Conservation (phyloP, 176 grass and related monocot genomes). For the Aegilops sharonensis region DNA sequence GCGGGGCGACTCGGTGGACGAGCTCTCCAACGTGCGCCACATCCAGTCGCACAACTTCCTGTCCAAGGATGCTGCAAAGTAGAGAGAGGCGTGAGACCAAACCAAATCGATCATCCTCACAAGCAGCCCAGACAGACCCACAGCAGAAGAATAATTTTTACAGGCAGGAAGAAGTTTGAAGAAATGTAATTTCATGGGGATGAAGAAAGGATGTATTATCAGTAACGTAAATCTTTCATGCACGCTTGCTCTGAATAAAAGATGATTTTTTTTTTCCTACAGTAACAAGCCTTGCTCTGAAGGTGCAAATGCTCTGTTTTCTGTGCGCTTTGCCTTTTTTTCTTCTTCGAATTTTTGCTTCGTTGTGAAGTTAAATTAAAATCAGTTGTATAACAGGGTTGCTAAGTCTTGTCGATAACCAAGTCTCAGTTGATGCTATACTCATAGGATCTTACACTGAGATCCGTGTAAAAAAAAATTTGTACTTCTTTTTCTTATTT, state of each 20-base stretch:
- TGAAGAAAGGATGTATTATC: background rate
- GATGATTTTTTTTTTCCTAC: background rate
- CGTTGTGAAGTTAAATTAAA: too few relatives aligned
- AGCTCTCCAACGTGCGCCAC: conserved; percentile 56
- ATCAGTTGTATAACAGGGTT: too few relatives aligned
- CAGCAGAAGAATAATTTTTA: background rate
- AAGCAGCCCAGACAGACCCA: background rate
- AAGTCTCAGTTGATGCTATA: too few relatives aligned
- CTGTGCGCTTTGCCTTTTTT: too few relatives aligned
- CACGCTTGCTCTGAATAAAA: conserved; percentile 11
- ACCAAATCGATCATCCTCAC: background rate
- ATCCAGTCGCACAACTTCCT: conserved; percentile 51
- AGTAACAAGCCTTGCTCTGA: background rate
- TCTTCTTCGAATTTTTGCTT: too few relatives aligned
- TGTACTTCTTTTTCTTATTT: too few relatives aligned
- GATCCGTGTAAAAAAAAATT: too few relatives aligned
- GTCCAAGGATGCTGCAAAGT: conserved; percentile 50
- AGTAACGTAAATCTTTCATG: background rate
- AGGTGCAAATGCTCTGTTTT: too few relatives aligned
- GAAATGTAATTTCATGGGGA: background rate
- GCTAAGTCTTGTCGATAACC: too few relatives aligned
- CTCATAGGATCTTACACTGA: too few relatives aligned
- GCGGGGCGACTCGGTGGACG: conserved; percentile 68
- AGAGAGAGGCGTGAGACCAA: background rate
- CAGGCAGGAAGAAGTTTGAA: background rate